These are phyloP conservation scores for Nicotiana rustica DNA, from an alignment of 305 asterid genomes.

Conservation along the genomic window DNA sequence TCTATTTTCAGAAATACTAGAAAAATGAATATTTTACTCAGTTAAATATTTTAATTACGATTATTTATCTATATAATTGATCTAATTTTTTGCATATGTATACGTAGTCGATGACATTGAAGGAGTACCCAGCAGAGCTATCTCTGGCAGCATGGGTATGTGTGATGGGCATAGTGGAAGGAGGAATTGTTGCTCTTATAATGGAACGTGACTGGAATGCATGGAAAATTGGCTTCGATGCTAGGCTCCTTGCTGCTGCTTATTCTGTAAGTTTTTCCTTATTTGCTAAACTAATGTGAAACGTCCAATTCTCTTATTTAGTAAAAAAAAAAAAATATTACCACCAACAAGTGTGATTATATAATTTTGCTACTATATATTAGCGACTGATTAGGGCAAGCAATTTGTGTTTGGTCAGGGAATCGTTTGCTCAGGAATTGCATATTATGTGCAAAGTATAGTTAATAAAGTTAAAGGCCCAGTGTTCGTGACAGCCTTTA, in stretches of 20 bases:
- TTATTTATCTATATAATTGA: not conserved
- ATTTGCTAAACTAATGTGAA: not conserved
- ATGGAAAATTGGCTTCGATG: conserved; percentile 85
- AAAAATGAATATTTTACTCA: too few relatives aligned
- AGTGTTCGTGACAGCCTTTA: conserved; percentile 88
- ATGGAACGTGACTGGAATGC: conserved; percentile 75
- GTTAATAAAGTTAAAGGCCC: conserved; percentile 83
- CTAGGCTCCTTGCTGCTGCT: conserved; percentile 85
- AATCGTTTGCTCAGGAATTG: conserved; percentile 86
- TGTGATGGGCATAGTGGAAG: conserved; percentile 69
- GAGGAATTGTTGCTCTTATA: conserved; percentile 72
- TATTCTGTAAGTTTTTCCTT: conserved; percentile 64
- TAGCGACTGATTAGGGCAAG: not conserved
- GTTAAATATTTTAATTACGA: not conserved
- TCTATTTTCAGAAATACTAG: too few relatives aligned
- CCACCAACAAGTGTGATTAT: too few relatives aligned
- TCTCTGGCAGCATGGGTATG: conserved; percentile 73
- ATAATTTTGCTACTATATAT: not conserved
- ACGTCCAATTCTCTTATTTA: too few relatives aligned
- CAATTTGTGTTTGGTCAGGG: conserved; percentile 54
- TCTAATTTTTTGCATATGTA: not conserved
- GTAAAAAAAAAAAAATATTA: too few relatives aligned
- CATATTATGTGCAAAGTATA: conserved; percentile 82
- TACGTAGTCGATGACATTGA: conserved; percentile 68
- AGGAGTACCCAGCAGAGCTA: conserved; percentile 88